Evolutionary conservation across 2,329 filamentous ascomycete species (phyloP).

Genomic region (Ophiostoma novo-ulmi): DNA sequence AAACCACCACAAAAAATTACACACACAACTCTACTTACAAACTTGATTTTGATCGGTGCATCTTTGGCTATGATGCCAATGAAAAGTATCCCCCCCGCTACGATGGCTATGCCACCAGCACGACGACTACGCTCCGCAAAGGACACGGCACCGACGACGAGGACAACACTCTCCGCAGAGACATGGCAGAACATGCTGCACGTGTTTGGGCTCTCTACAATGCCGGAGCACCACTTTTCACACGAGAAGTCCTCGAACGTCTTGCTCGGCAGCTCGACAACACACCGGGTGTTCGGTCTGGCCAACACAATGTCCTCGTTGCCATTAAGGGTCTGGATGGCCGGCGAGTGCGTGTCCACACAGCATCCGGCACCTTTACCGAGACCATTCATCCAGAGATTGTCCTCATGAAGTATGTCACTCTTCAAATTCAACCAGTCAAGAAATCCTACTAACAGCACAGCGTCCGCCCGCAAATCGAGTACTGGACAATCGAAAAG

Average conservation of each 20-base stretch:
- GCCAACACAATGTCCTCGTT: slow-evolving; percentile 19
- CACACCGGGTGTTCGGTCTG: slow-evolving; percentile 21
- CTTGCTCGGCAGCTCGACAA: slow-evolving; percentile 24
- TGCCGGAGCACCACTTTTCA: slow-evolving; percentile 26
- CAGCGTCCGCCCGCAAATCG: slow-evolving; percentile 23
- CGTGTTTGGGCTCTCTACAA: slow-evolving; percentile 25
- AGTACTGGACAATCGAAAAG: slow-evolving; percentile 26
- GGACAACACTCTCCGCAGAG: not conserved
- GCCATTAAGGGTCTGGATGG: slow-evolving; percentile 25
- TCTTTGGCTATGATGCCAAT: not conserved
- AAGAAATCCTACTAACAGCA: not conserved
- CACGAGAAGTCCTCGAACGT: slow-evolving; percentile 22
- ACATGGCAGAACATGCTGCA: slow-evolving; percentile 21
- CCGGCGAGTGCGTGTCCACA: slow-evolving; percentile 19
- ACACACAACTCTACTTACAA: not conserved
- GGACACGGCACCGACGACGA: not conserved
- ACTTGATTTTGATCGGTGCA: not conserved
- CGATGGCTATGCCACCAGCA: slow-evolving; percentile 9
- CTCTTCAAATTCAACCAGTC: not conserved
- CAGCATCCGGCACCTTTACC: slow-evolving; percentile 17
- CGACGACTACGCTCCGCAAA: not conserved
- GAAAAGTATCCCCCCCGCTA: not conserved
- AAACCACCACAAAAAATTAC: not conserved
- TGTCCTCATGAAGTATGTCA: slow-evolving; percentile 25
- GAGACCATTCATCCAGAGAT: slow-evolving; percentile 25